Percentiles rank a stretch among this genome's conserved stretches.
Evolutionary conservation across 306 rosid genomes (phyloP).

Genomic region (Corylus heterophylla): DNA sequence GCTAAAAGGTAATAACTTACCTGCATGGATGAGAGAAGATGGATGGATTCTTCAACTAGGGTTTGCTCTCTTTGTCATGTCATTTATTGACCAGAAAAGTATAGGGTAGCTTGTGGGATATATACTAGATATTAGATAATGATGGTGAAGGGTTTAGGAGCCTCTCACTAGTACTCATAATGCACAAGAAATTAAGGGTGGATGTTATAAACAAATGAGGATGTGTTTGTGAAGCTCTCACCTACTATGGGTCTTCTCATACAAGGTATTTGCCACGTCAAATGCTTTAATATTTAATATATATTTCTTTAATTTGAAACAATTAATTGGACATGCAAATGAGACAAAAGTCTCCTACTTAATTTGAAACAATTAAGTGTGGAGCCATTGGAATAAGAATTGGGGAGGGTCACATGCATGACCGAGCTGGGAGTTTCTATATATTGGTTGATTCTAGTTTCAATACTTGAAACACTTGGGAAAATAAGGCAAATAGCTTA

Average conservation of each 20-base stretch:
- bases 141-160: constrained; percentile 6
- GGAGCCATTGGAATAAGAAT: background rate
- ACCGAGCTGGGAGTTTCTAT: too few relatives aligned
- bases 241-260: constrained; percentile 76
- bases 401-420: too few relatives aligned
- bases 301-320: background rate
- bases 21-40: constrained; percentile 45
- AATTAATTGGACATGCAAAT: background rate
- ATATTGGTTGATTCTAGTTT: constrained; percentile 6
- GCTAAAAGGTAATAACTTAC: constrained; percentile 33
- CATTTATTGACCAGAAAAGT: constrained; percentile 35
- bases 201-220: constrained; percentile 30
- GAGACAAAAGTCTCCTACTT: background rate
- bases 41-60: constrained; percentile 26
- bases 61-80: constrained; percentile 33
- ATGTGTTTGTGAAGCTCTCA: constrained; percentile 72
- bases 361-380: background rate
- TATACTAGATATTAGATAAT: background rate
- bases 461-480: background rate
- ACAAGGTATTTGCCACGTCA: constrained; percentile 36
- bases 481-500: constrained; percentile 21
- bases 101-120: constrained; percentile 37
- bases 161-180: constrained; percentile 27
- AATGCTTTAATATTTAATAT: background rate
- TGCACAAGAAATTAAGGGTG: constrained; percentile 52